Evolutionary conservation across 2,329 filamentous ascomycete genomes (phyloP), one percentile per base, ranked within the genome.

Genomic region (Cercospora brassicicola): DNA sequence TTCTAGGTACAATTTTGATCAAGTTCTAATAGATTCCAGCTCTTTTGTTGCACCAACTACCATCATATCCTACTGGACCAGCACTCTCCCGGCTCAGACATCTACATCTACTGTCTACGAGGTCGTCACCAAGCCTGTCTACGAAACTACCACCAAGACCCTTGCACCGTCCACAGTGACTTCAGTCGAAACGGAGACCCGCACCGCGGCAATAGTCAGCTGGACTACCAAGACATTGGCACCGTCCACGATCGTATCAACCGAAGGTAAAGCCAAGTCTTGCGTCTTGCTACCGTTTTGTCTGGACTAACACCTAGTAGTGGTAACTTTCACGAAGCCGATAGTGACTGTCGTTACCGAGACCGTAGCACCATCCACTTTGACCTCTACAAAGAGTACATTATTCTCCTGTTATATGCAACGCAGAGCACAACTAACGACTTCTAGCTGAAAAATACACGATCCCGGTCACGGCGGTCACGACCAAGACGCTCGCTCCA

Each of bases 141-240:
- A 59, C 28, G 39, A 18, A 8, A 65, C 62, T 13, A 65, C 55
- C 3, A 65, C 62, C 4, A 30, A 48, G 36, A 65, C 55, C 23
- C 53, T 59, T 18, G 62, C 62, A 9, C 62, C 62, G 4, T 65
- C 62, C 5, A 64, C 62, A 15, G 26, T 65, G 20, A 48, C 55
- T 23, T 65, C 39, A 20, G 57, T 56, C 33, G 28, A 18, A 23
- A 51, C 57, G 15, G 62, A 64, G 51, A 64, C 62, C 20, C 33
- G 39, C 33, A 64, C 62, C n/a, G 23, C 31, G 9, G 45, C 62
- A 18, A 53, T 64, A 23, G 31, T 56, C 18, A 36, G 57, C 57
- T 36, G 33, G 57, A n/a, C 57, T 10, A 65, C 62, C 20, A 59
- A 48, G 13, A 65, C 62, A 4, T 20, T 55, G 26, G 62, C 62